phyloP scores from a whole-genome alignment of 257 asterid genomes.

The Fraxinus excelsior region DNA sequence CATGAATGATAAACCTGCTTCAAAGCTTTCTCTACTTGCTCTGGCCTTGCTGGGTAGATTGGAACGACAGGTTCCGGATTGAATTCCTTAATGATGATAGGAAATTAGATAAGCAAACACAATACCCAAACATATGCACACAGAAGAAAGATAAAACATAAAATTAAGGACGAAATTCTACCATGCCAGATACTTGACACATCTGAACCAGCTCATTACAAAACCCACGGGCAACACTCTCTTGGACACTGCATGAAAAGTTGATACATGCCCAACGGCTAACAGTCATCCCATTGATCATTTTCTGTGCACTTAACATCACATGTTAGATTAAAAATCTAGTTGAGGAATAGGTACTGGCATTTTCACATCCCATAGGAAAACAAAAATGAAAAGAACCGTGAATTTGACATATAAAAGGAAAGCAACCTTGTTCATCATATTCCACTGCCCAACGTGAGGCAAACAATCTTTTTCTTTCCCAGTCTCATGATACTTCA shows the following conservation, averaged over 20 bases:
- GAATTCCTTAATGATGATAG: constrained; percentile 57
- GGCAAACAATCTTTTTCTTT: constrained; percentile 96
- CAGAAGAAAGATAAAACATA: background rate
- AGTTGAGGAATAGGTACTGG: background rate
- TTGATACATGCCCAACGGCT: constrained; percentile 96
- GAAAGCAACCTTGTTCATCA: constrained; percentile 86
- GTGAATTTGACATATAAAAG: constrained; percentile 1
- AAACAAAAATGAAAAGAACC: background rate
- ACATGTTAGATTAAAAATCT: background rate
- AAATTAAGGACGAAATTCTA: constrained; percentile 22
- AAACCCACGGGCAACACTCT: constrained; percentile 92
- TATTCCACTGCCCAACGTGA: constrained; percentile 99
- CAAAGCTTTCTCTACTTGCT: constrained; percentile 94
- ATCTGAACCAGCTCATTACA: constrained; percentile 90
- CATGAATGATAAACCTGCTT: constrained; percentile 85
- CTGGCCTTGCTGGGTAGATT: constrained; percentile 83
- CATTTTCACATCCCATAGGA: background rate
- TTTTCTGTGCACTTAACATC: constrained; percentile 60
- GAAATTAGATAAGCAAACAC: background rate
- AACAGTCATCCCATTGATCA: constrained; percentile 97
- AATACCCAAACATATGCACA: background rate
- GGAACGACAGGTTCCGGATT: constrained; percentile 88
- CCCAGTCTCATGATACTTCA: constrained; percentile 90
- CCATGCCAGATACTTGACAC: constrained; percentile 99
- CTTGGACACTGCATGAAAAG: constrained; percentile 97